A percentile compares a stretch with the other conserved stretches of the same genome.
Evolutionary conservation across 2,329 filamentous ascomycete species (phyloP).

Genomic region (Pyricularia sp.): DNA sequence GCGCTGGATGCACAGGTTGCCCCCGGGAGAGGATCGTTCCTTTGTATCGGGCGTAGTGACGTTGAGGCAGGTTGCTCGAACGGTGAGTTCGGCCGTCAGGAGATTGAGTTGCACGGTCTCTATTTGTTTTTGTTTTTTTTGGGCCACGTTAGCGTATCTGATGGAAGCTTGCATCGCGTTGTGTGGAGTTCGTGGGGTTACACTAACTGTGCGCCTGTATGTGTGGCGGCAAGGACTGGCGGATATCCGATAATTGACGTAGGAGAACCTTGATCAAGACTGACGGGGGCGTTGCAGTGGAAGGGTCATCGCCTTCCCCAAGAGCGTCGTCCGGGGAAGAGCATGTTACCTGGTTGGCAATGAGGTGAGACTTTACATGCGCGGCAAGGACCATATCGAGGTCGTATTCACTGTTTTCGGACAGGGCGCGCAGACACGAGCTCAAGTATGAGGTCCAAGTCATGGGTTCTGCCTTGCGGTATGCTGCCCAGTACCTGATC

Average conservation of each 20-base stretch:
- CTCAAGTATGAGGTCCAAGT: constrained; percentile 10
- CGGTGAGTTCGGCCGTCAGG: neutral
- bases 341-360: constrained; percentile 12
- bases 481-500: constrained; percentile 3
- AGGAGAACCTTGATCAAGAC: constrained; percentile 10
- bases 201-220: constrained; percentile 9
- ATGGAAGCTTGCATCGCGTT: constrained; percentile 5
- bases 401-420: constrained; percentile 8
- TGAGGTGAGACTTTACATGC: constrained; percentile 14
- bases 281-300: constrained; percentile 3
- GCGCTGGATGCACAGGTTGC: constrained; percentile 7
- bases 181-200: neutral
- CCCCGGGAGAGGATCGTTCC: neutral
- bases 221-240: constrained; percentile 7
- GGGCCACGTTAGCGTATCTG: neutral
- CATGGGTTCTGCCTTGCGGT: constrained; percentile 10
- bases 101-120: neutral
- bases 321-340: constrained; percentile 3
- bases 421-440: constrained; percentile 6
- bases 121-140: neutral
- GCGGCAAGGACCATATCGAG: constrained; percentile 9
- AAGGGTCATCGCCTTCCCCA: neutral
- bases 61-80: neutral
- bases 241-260: constrained; percentile 10
- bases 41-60: neutral